phyloP scores from a whole-genome alignment of 2,329 filamentous ascomycete species.

The Neonectria magnoliae region DNA sequence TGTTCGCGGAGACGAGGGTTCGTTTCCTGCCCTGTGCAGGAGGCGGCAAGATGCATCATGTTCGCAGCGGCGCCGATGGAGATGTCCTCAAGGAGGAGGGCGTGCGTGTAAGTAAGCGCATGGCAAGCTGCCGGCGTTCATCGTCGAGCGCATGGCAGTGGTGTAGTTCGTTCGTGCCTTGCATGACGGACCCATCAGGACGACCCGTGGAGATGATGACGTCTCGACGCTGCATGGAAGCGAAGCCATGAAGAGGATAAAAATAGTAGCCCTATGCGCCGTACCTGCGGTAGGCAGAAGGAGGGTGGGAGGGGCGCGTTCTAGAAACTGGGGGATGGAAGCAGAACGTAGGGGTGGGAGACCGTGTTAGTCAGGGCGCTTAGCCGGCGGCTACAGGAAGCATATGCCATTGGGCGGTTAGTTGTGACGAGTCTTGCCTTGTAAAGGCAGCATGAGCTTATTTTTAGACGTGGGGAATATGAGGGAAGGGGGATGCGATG shows the following conservation, averaged over 20 bases:
- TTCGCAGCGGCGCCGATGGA: slow-evolving; percentile 20
- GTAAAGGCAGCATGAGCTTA: slow-evolving; percentile 6
- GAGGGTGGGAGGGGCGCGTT: slow-evolving; percentile 22
- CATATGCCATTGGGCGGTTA: slow-evolving; percentile 29
- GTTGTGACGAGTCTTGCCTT: slow-evolving; percentile 17
- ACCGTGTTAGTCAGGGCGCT: slow-evolving; percentile 36
- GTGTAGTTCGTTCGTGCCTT: slow-evolving; percentile 16
- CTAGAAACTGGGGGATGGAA: slow-evolving; percentile 24
- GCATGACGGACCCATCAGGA: not conserved
- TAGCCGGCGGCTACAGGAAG: slow-evolving; percentile 38
- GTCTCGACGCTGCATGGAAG: slow-evolving; percentile 8
- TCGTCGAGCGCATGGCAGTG: slow-evolving; percentile 7
- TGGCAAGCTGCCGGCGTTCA: slow-evolving; percentile 1
- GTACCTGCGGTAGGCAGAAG: slow-evolving; percentile 5
- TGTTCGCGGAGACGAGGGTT: not conserved
- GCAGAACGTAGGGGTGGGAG: slow-evolving; percentile 19
- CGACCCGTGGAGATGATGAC: slow-evolving; percentile 4
- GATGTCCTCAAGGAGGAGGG: not conserved
- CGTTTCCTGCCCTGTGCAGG: slow-evolving; percentile 4
- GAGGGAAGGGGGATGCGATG: not conserved
- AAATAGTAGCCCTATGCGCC: slow-evolving; percentile 7
- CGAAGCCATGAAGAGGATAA: not conserved
- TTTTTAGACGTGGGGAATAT: slow-evolving; percentile 25
- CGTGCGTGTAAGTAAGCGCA: not conserved
- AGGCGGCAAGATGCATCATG: slow-evolving; percentile 34